Evolutionary conservation across 441 rosid species (phyloP).

Genomic region (Gossypium davidsonii): DNA sequence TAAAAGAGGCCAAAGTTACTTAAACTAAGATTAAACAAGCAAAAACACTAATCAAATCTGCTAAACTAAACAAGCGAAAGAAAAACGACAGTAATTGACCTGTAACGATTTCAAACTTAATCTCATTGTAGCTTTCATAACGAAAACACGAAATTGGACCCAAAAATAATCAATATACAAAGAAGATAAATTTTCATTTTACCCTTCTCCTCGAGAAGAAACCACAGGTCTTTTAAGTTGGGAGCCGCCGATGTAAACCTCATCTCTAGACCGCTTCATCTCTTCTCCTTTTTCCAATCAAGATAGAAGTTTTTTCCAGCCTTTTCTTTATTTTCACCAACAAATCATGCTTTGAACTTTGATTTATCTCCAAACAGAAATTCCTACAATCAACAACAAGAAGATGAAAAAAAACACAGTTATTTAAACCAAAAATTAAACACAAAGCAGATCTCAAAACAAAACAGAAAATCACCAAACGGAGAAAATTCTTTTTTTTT

Average conservation of each 20-base stretch:
- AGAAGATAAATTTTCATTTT: constrained; percentile 21
- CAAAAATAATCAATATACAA: background rate
- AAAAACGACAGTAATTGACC: constrained; percentile 15
- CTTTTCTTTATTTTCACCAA: constrained; percentile 21
- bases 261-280: constrained; percentile 88
- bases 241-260: constrained; percentile 40
- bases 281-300: constrained; percentile 2
- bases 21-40: constrained; percentile 10
- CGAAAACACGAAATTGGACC: constrained; percentile 6
- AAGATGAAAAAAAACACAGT: background rate
- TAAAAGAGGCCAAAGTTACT: background rate
- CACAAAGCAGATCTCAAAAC: constrained; percentile 46
- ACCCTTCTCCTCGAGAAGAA: constrained; percentile 74
- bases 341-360: constrained; percentile 36
- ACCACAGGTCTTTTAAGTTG: constrained; percentile 53
- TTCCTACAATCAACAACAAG: constrained; percentile 16
- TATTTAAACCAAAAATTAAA: constrained; percentile 13
- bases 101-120: constrained; percentile 17
- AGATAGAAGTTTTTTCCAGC: background rate
- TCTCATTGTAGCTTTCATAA: constrained; percentile 24
- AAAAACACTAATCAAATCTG: constrained; percentile 13
- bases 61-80: constrained; percentile 14
- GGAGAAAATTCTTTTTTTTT: constrained; percentile 8
- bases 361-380: constrained; percentile 23
- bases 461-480: constrained; percentile 13